Conservation (phyloP, 495 filamentous ascomycete genomes). For the Aspergillus cristatus region DNA sequence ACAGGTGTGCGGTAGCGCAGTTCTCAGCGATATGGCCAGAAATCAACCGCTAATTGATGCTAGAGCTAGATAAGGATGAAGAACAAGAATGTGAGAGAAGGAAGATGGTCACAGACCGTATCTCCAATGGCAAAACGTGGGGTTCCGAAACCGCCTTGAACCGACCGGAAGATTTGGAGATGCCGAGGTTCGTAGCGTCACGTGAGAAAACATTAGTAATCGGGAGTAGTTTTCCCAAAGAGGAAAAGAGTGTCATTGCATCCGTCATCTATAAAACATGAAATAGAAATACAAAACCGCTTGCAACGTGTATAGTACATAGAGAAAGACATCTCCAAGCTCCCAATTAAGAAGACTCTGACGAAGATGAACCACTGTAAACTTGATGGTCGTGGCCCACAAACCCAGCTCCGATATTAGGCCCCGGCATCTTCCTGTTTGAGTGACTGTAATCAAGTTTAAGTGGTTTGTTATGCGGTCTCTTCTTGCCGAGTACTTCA, state of each 20-base stretch:
- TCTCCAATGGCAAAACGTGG: conserved; percentile 47
- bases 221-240: not conserved
- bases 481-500: conserved; percentile 45
- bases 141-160: conserved; percentile 24
- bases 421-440: not conserved
- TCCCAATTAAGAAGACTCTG: no score
- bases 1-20: not conserved
- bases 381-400: no score
- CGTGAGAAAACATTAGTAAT: conserved; percentile 15
- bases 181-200: conserved; percentile 32
- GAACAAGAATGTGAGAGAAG: not conserved
- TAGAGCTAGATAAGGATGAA: not conserved
- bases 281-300: not conserved
- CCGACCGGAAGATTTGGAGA: conserved; percentile 12
- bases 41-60: not conserved
- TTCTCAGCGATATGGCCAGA: not conserved
- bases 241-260: no score
- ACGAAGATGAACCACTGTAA: no score
- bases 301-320: not conserved
- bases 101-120: conserved; percentile 67
- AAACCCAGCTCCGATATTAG: no score
- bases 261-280: no score
- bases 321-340: not conserved
- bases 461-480: conserved; percentile 57
- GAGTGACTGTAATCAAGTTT: conserved; percentile 50